Conservation (phyloP, 495 filamentous ascomycete genomes). For the Chlorociboria aeruginascens region DNA sequence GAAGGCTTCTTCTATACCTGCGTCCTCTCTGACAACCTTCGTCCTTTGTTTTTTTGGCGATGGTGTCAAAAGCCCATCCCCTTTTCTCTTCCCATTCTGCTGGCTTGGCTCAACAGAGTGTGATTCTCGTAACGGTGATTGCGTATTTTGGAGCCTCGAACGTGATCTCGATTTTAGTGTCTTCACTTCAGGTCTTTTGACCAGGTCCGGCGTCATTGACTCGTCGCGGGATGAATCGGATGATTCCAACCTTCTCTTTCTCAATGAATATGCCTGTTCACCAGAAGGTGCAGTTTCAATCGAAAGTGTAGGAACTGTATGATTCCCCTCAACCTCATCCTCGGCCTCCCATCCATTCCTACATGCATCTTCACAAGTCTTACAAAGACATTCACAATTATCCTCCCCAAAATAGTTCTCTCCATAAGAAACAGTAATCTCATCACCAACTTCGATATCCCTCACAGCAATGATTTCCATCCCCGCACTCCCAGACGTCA, state of each 20-base stretch:
- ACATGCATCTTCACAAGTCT: slow-evolving; percentile 65
- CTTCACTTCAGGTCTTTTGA: slow-evolving; percentile 13
- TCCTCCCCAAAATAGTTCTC: slow-evolving; percentile 92
- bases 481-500: slow-evolving; percentile 68
- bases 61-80: slow-evolving; percentile 5
- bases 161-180: slow-evolving; percentile 15
- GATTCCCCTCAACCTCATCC: slow-evolving; percentile 5
- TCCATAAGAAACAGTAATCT: slow-evolving; percentile 87
- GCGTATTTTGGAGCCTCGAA: slow-evolving; percentile 9
- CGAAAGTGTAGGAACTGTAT: slow-evolving; percentile 14
- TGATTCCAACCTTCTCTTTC: slow-evolving; percentile 8
- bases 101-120: neutral
- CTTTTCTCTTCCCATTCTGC: slow-evolving; percentile 4
- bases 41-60: neutral
- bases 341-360: slow-evolving; percentile 66
- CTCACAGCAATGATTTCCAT: slow-evolving; percentile 76
- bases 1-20: slow-evolving; percentile 2
- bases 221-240: slow-evolving; percentile 10
- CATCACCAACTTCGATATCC: slow-evolving; percentile 76
- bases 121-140: slow-evolving; percentile 5
- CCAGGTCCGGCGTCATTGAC: slow-evolving; percentile 19
- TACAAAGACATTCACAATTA: slow-evolving; percentile 91
- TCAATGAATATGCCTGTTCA: slow-evolving; percentile 12
- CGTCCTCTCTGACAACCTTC: slow-evolving; percentile 6
- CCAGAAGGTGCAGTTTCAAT: slow-evolving; percentile 14